Conservation (phyloP, 2,329 filamentous ascomycete genomes). For the Pyrenophora seminiperda region DNA sequence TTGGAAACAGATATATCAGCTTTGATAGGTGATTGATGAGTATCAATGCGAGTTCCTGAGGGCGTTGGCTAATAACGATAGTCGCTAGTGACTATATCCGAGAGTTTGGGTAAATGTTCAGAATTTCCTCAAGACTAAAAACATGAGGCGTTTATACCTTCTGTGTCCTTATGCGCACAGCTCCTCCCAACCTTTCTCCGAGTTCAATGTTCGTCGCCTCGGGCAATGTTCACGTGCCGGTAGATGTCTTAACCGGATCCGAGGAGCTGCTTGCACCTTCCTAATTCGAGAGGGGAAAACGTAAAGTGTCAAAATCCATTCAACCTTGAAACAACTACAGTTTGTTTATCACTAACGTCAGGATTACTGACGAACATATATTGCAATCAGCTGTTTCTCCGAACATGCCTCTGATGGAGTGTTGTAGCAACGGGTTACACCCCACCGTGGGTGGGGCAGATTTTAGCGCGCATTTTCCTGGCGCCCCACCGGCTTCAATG, state of each 20-base stretch:
- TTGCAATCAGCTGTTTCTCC: not conserved
- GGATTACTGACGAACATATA: not conserved
- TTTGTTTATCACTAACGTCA: not conserved
- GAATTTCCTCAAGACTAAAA: no score
- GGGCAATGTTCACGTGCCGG: conserved; percentile 6
- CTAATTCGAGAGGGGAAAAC: not conserved
- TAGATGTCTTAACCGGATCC: conserved; percentile 10
- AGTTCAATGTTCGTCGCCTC: conserved; percentile 2
- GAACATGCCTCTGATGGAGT: not conserved
- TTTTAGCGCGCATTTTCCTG: not conserved
- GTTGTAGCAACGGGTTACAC: conserved; percentile 3
- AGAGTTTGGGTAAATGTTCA: no score
- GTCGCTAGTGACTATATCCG: no score
- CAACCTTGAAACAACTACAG: not conserved
- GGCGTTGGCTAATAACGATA: no score
- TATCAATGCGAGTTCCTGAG: no score
- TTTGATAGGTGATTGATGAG: not conserved
- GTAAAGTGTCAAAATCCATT: not conserved
- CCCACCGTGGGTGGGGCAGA: conserved; percentile 12
- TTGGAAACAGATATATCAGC: not conserved
- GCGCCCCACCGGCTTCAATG: conserved; percentile 10
- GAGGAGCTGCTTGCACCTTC: not conserved
- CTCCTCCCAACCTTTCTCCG: conserved; percentile 4
- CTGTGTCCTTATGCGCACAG: not conserved
- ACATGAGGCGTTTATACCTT: not conserved